Evolutionary conservation across 2,329 filamentous ascomycete species (phyloP).

Genomic region (Hypoxylon sp.): DNA sequence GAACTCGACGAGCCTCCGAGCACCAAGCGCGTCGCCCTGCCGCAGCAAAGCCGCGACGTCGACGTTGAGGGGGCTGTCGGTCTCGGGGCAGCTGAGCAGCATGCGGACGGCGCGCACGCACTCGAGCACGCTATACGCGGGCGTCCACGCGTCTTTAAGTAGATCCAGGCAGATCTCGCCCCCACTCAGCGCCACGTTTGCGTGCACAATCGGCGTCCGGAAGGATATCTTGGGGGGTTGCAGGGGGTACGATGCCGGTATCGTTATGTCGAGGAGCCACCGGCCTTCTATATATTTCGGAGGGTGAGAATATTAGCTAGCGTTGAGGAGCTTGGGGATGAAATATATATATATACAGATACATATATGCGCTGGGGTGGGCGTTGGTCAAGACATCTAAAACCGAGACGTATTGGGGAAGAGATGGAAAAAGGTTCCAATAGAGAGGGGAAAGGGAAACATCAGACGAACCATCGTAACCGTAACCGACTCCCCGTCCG

Average conservation of each 20-base stretch:
- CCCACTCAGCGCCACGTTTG: conserved; percentile 76
- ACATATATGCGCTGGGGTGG: too few species aligned
- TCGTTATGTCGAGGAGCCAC: conserved; percentile 82
- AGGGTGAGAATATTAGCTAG: neutral
- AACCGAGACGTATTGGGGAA: neutral
- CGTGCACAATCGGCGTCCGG: conserved; percentile 85
- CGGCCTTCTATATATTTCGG: conserved; percentile 68
- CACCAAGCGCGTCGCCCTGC: conserved; percentile 74
- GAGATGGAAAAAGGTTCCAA: conserved; percentile 4
- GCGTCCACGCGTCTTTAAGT: conserved; percentile 82
- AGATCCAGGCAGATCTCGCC: conserved; percentile 97
- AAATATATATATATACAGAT: too few species aligned
- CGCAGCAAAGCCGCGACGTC: conserved; percentile 79
- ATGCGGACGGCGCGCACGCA: conserved; percentile 79
- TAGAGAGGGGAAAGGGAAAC: neutral
- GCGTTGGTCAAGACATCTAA: conserved; percentile 2
- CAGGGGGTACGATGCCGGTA: conserved; percentile 84
- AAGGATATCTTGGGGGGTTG: conserved; percentile 83
- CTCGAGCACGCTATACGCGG: conserved; percentile 83
- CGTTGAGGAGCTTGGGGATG: too few species aligned
- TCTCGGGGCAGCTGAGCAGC: conserved; percentile 75
- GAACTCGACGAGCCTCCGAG: conserved; percentile 76
- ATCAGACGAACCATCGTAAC: conserved; percentile 64
- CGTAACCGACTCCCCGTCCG: conserved; percentile 65
- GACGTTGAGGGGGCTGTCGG: conserved; percentile 81